Evolutionary conservation across 768 basidiomycete genomes (phyloP).

Genomic region (Suillus placidus): DNA sequence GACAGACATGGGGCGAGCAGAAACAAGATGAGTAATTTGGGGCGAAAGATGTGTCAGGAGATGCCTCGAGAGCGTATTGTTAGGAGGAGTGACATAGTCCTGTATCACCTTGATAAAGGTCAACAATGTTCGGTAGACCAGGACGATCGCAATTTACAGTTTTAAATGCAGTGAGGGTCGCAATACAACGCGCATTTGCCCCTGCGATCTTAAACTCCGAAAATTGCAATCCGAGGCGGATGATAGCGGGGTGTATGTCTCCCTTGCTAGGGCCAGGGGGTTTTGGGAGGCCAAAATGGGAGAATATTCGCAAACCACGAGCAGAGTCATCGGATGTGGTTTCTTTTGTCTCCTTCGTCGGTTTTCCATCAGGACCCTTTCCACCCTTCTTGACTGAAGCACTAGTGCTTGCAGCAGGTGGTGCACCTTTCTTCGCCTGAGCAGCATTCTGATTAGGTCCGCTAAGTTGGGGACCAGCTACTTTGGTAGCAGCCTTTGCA

Average conservation of each 20-base stretch:
- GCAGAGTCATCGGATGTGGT: slow-evolving; percentile 36
- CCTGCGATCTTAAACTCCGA: slow-evolving; percentile 91
- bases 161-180: slow-evolving; percentile 89
- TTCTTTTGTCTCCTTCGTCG: slow-evolving; percentile 30
- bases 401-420: slow-evolving; percentile 21
- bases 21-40: slow-evolving; percentile 88
- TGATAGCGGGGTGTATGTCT: slow-evolving; percentile 88
- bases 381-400: slow-evolving; percentile 26
- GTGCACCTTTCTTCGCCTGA: slow-evolving; percentile 29
- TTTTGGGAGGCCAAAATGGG: slow-evolving; percentile 83
- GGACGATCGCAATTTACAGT: slow-evolving; percentile 54
- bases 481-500: slow-evolving; percentile 62
- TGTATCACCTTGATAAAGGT: slow-evolving; percentile 70
- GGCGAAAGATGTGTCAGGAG: slow-evolving; percentile 90
- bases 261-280: slow-evolving; percentile 59
- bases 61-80: slow-evolving; percentile 87
- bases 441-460: slow-evolving; percentile 27
- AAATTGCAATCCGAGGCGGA: slow-evolving; percentile 87
- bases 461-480: slow-evolving; percentile 25
- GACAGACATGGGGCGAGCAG: slow-evolving; percentile 87
- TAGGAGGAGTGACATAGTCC: slow-evolving; percentile 84
- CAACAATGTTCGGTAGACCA: background rate
- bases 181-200: slow-evolving; percentile 94
- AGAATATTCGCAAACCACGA: slow-evolving; percentile 79
- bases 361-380: slow-evolving; percentile 23